Evolutionary conservation across 169 alveolate genomes (phyloP).

Genomic region (Plasmodium gallinaceum): DNA sequence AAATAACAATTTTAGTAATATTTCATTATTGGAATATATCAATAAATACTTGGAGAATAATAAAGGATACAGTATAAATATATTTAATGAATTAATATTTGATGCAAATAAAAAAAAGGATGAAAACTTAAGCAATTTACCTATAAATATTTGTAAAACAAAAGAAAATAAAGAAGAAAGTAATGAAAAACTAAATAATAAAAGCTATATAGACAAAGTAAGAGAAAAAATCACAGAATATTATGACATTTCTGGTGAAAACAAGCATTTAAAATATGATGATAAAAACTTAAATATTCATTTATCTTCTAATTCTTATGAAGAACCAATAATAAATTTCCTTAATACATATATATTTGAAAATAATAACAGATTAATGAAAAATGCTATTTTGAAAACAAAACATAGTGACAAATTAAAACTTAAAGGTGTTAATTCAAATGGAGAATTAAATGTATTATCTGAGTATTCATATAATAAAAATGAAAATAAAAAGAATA

Average conservation of each 20-base stretch:
- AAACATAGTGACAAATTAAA: slow-evolving; percentile 13
- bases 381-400: slow-evolving; percentile 23
- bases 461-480: neutral
- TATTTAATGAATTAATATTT: slow-evolving; percentile 46
- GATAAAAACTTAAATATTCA: neutral
- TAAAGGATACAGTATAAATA: slow-evolving; percentile 16
- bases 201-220: neutral
- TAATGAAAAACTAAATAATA: neutral
- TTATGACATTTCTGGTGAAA: slow-evolving; percentile 29
- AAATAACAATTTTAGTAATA: slow-evolving; percentile 22
- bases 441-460: neutral
- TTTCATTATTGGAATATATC: slow-evolving; percentile 29
- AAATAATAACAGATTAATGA: slow-evolving; percentile 17
- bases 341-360: slow-evolving; percentile 24
- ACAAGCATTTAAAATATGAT: neutral
- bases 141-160: neutral
- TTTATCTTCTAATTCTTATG: slow-evolving; percentile 10
- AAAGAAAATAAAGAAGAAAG: neutral
- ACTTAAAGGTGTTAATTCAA: neutral
- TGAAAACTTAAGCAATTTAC: no score
- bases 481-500: neutral
- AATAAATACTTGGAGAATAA: slow-evolving; percentile 49
- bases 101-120: slow-evolving; percentile 10
- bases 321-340: slow-evolving; percentile 32
- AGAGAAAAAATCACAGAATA: slow-evolving; percentile 5